These are phyloP conservation scores for Polytrichum commune DNA, from an alignment of 225 moss, liverwort and hornwort species.

Conservation along the genomic window DNA sequence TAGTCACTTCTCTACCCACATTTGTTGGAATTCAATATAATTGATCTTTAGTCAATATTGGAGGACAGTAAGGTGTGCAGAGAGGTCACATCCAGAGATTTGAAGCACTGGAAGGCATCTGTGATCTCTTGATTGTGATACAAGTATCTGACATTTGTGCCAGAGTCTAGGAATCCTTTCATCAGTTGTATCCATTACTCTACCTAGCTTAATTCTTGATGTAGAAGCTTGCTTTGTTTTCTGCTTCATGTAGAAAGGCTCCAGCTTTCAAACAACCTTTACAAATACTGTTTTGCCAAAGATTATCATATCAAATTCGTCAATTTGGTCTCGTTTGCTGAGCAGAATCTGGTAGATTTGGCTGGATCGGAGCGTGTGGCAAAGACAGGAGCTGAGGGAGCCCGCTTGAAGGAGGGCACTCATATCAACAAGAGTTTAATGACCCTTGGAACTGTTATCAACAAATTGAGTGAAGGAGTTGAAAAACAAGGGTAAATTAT, in stretches of 20 bases:
- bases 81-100: too few species aligned
- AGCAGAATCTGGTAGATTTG: slow-evolving; percentile 90
- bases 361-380: slow-evolving; percentile 93
- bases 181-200: too few species aligned
- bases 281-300: too few species aligned
- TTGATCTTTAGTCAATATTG: neutral
- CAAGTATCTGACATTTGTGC: too few species aligned
- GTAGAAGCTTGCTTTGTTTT: too few species aligned
- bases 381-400: slow-evolving; percentile 91
- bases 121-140: too few species aligned
- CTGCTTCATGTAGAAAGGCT: too few species aligned
- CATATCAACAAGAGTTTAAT: slow-evolving; percentile 99
- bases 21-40: neutral
- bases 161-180: too few species aligned
- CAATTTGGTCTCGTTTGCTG: slow-evolving; percentile 21
- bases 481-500: slow-evolving; percentile 78
- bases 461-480: slow-evolving; percentile 94
- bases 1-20: neutral
- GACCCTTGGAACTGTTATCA: slow-evolving; percentile 97
- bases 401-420: slow-evolving; percentile 94
- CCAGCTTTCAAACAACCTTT: too few species aligned
- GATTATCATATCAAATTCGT: neutral
- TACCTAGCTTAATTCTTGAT: too few species aligned
- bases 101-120: too few species aligned
- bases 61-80: neutral